phyloP scores from a whole-genome alignment of 2,329 filamentous ascomycete species.

The Hymenoscyphus occultus region DNA sequence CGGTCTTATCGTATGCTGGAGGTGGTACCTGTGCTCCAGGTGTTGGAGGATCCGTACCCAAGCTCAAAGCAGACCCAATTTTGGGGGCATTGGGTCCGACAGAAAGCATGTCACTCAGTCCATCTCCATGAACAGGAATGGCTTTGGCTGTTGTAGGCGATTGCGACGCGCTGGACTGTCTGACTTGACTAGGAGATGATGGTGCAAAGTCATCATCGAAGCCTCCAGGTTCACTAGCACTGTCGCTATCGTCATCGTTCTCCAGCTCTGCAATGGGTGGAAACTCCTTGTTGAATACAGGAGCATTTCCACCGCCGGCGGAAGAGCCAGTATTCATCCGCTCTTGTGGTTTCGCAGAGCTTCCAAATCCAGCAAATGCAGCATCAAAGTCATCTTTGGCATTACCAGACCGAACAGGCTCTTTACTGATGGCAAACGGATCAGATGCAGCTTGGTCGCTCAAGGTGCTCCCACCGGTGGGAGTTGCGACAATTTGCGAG shows the following conservation, averaged over 20 bases:
- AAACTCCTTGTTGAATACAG: constrained; percentile 72
- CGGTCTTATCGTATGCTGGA: constrained; percentile 50
- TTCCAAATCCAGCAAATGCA: constrained; percentile 73
- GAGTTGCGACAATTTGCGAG: constrained; percentile 46
- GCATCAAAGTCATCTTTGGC: constrained; percentile 80
- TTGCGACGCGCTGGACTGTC: constrained; percentile 29
- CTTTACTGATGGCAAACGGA: constrained; percentile 56
- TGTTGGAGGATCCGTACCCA: constrained; percentile 45
- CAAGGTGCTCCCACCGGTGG: constrained; percentile 45
- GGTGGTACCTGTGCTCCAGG: constrained; percentile 57
- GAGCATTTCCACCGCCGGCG: constrained; percentile 43
- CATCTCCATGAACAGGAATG: constrained; percentile 27
- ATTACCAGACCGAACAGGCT: constrained; percentile 42
- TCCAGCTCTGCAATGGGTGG: constrained; percentile 89
- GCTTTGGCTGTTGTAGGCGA: constrained; percentile 26
- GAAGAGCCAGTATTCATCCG: constrained; percentile 42
- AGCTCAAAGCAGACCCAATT: constrained; percentile 25
- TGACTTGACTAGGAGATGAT: constrained; percentile 39
- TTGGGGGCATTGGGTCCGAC: constrained; percentile 33
- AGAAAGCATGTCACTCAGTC: constrained; percentile 33
- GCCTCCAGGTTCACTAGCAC: constrained; percentile 72
- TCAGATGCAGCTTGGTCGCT: constrained; percentile 48
- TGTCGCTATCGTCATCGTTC: constrained; percentile 80
- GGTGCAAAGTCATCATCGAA: constrained; percentile 93
- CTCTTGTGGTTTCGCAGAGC: constrained; percentile 48